phyloP scores from a whole-genome alignment of 2,329 filamentous ascomycete genomes.

The Fusarium annulatum region DNA sequence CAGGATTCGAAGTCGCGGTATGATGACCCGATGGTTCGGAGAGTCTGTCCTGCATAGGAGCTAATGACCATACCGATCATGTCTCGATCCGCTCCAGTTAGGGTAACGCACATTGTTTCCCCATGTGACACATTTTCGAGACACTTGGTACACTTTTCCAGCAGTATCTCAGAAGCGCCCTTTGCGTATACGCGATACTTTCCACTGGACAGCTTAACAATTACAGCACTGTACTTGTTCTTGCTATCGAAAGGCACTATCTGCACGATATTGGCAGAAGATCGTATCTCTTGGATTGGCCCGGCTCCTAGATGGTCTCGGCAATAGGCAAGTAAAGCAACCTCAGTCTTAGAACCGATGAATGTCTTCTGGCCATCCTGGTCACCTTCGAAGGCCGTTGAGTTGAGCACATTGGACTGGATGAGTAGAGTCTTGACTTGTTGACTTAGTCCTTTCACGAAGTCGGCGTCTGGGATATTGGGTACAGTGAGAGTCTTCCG shows the following conservation, averaged over 20 bases:
- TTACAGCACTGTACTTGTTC: constrained; percentile 67
- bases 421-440: constrained; percentile 71
- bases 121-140: constrained; percentile 62
- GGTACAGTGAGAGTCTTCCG: constrained; percentile 35
- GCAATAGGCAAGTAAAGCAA: constrained; percentile 63
- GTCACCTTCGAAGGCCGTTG: constrained; percentile 66
- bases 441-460: constrained; percentile 35
- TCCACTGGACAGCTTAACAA: constrained; percentile 58
- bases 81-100: constrained; percentile 63
- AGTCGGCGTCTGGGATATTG: constrained; percentile 45
- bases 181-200: constrained; percentile 64
- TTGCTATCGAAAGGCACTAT: constrained; percentile 66
- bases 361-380: constrained; percentile 58
- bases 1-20: constrained; percentile 78
- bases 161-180: constrained; percentile 67
- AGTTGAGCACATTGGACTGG: constrained; percentile 66
- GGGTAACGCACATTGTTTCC: constrained; percentile 61
- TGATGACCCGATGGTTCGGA: constrained; percentile 78
- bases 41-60: constrained; percentile 71
- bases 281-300: constrained; percentile 58
- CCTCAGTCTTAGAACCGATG: constrained; percentile 68
- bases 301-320: constrained; percentile 62
- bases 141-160: constrained; percentile 61
- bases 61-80: constrained; percentile 66
- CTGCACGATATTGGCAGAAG: constrained; percentile 59